Evolutionary conservation across 495 filamentous ascomycete species (phyloP), one percentile per base, ranked within the genome.

Genomic region (Bryoglossum gracile): DNA sequence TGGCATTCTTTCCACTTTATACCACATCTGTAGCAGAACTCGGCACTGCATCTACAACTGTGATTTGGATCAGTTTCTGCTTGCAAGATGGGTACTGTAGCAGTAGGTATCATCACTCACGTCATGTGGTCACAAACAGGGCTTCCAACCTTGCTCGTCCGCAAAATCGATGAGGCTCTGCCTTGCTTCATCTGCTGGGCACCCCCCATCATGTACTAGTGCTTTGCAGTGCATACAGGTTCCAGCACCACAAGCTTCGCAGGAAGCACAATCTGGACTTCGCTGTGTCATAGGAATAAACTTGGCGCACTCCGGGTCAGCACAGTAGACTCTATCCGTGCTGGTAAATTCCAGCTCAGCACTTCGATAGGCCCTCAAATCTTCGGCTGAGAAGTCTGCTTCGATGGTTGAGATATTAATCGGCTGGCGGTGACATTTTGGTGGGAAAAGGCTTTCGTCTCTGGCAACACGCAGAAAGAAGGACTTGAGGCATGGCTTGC

Each of bases 211-310:
- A 42, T 41, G 48, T 5, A 39, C 40, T 3, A 11, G 11, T 2
- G 17, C 17, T 24, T 73, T 73, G 63, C 71, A 73, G 23, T 49
- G 43, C 1, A 60, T 62, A 48, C 70, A 73, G 11, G 68, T 71
- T 8, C 18, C 48, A 17, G 25, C 21, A 16, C 30, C 28, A 50
- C 69, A 73, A 10, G 51, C 24, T 3, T 57, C 34, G 39, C 68
- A 74, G 14, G 42, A 44, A 10, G 62, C 71, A 8, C 19, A 10
- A 16, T 16, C 32, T 18, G 11, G 22, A n/a, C 18, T 14, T 18
- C 46, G 38, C 14, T 39, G 21, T 8, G 30, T 32, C 4, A 18
- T 11, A 30, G 2, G 37, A 13, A 54, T 28, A 16, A 58, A 60
- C 9, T 33, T 28, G 9, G 52, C 50, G 50, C 59, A 62, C 0